Base-by-base conservation (phyloP, 2,329 filamentous ascomycete genomes). In the Didymella segeticola region DNA sequence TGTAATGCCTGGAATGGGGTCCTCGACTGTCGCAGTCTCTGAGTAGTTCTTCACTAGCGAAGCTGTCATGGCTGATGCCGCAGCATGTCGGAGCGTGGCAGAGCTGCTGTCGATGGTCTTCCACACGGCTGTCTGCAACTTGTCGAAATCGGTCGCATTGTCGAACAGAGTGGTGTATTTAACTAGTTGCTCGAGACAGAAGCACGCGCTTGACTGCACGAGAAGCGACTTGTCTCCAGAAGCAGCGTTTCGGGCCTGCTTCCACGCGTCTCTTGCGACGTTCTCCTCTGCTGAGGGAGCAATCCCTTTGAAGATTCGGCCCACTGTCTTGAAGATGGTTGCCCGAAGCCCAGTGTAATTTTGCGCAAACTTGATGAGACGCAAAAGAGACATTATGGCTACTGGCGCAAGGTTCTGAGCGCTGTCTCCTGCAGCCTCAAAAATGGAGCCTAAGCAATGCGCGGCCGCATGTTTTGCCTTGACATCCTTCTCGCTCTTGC, bases 351-450 rank as follows among this genome's bases (percentile, higher is more conserved):
- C 95, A 0, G 91, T 88, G 79, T 97, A 88, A 65, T 81, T 90
- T 53, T 88, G 86, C 0, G 92, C 87, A 10, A 85, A 79, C 75
- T 97, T 98, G 58, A 96, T 77, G 0, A 93, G 79, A 75, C 93
- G 96, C 51, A 96, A 67, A 45, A 96, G 77, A 5, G 86, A 84
- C 10, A 86, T 83, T 63, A 87, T 90, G 14, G 88, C 86, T 56
- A 96, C 77, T 50, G 88, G 87, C 57, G 95, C 91, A 55, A 96
- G 79, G 59, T 89, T 88, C 73, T 96, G 90, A 42, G 90, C 91
- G 74, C 93, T 97, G 74, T 98, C 95, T 47, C 95, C 95, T 2
- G 93, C 93, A n/a, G 89, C 86, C 53, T 89, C 90, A 75, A 93
- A 98, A 27, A 98, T 86, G 69, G 95, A 89, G 26, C 95, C 95